A percentile compares a stretch with the other conserved stretches of the same genome.
phyloP scores from a whole-genome alignment of 495 filamentous ascomycete genomes.

The Penicillium dipodomyicola region DNA sequence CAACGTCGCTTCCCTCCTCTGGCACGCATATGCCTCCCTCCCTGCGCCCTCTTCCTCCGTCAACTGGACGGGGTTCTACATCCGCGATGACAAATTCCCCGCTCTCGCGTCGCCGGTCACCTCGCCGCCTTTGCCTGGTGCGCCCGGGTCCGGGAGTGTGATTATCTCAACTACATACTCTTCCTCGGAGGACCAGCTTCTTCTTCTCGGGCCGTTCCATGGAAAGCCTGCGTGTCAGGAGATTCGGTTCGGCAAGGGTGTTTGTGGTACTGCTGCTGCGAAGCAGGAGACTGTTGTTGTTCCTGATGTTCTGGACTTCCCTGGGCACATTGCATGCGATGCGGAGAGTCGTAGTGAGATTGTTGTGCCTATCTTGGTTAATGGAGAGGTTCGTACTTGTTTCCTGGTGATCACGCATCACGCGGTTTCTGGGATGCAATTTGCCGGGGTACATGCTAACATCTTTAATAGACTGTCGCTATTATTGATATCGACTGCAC shows the following conservation, averaged over 20 bases:
- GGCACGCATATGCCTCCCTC: slow-evolving; percentile 79
- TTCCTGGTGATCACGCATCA: not conserved
- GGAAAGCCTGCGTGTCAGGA: slow-evolving; percentile 86
- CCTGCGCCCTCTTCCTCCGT: slow-evolving; percentile 67
- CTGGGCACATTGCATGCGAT: slow-evolving; percentile 92
- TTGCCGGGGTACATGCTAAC: slow-evolving; percentile 15
- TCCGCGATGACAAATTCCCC: slow-evolving; percentile 59
- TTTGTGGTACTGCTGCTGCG: slow-evolving; percentile 76
- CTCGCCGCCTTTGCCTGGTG: slow-evolving; percentile 23
- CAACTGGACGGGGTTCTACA: slow-evolving; percentile 95
- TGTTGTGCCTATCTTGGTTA: slow-evolving; percentile 74
- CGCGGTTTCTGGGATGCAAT: not conserved
- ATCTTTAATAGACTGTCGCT: slow-evolving; percentile 59
- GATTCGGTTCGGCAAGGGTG: slow-evolving; percentile 75
- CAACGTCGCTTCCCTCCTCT: slow-evolving; percentile 80
- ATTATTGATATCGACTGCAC: slow-evolving; percentile 90
- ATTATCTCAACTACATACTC: slow-evolving; percentile 31
- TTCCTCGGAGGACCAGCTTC: slow-evolving; percentile 29
- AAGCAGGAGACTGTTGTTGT: slow-evolving; percentile 67
- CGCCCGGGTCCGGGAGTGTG: slow-evolving; percentile 13
- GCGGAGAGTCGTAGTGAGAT: slow-evolving; percentile 81
- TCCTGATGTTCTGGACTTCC: slow-evolving; percentile 70
- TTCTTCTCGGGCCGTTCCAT: slow-evolving; percentile 85
- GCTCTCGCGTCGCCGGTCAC: slow-evolving; percentile 33
- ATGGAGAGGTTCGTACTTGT: slow-evolving; percentile 49